A percentile compares a stretch with the other conserved stretches of the same genome.
phyloP scores from a whole-genome alignment of 306 rosid species.

The Leucaena leucocephala region DNA sequence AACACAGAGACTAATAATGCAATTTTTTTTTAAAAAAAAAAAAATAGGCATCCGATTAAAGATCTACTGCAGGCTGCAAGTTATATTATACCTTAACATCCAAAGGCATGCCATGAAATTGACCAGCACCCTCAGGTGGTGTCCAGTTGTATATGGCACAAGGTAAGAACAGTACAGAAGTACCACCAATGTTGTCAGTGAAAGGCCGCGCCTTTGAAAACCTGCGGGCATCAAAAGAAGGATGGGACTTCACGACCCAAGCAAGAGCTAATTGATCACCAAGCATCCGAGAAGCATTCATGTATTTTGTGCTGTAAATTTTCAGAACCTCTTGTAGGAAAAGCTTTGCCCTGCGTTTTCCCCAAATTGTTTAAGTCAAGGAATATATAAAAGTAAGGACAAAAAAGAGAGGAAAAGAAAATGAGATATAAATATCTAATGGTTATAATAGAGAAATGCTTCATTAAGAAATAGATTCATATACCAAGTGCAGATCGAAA shows the following conservation, averaged over 20 bases:
- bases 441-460: background rate
- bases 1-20: background rate
- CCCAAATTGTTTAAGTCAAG: conserved; percentile 27
- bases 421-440: background rate
- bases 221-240: conserved; percentile 67
- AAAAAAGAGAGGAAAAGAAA: background rate
- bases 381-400: conserved; percentile 2
- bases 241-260: conserved; percentile 79
- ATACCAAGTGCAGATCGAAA: background rate
- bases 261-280: conserved; percentile 98
- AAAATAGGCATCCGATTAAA: conserved; percentile 3
- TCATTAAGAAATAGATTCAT: conserved; percentile 17
- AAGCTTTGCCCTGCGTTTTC: conserved; percentile 68
- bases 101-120: conserved; percentile 95
- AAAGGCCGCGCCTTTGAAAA: conserved; percentile 61
- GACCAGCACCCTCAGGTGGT: conserved; percentile 98
- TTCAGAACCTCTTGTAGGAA: conserved; percentile 75
- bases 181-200: conserved; percentile 62
- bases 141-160: conserved; percentile 88
- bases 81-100: conserved; percentile 70
- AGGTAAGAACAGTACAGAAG: conserved; percentile 76
- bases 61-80: background rate
- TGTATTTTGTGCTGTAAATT: conserved; percentile 66
- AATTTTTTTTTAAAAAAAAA: background rate
- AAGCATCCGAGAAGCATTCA: conserved; percentile 82